phyloP scores from a whole-genome alignment of 495 filamentous ascomycete species.

The Neurospora sp. region DNA sequence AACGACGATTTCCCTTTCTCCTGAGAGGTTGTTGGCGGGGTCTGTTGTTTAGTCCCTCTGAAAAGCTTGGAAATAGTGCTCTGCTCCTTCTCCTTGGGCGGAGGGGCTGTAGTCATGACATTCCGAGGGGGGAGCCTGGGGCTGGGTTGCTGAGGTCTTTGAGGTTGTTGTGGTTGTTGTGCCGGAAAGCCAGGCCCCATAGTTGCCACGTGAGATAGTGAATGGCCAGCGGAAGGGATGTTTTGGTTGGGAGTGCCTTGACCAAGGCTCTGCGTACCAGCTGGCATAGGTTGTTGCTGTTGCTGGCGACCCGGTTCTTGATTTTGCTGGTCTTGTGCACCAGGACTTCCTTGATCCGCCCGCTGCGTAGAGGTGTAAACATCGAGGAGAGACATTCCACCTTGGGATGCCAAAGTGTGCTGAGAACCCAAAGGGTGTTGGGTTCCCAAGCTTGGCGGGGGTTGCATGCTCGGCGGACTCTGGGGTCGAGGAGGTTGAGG shows the following conservation, averaged over 20 bases:
- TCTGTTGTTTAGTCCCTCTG: constrained; percentile 16
- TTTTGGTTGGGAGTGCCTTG: background rate
- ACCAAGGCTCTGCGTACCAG: background rate
- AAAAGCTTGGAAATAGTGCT: constrained; percentile 25
- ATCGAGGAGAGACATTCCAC: background rate
- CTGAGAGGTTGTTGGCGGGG: constrained; percentile 8
- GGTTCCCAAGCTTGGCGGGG: background rate
- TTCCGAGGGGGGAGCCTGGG: constrained; percentile 1
- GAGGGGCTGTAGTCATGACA: constrained; percentile 2
- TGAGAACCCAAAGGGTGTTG: background rate
- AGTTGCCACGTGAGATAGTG: background rate
- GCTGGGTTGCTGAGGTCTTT: background rate
- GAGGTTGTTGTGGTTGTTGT: background rate
- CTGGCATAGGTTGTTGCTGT: background rate
- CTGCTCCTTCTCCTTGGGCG: constrained; percentile 17
- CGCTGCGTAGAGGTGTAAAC: background rate
- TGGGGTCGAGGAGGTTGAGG: background rate
- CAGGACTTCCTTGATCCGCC: background rate
- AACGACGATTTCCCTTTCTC: constrained; percentile 20
- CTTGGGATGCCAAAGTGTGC: background rate
- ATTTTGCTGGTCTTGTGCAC: background rate
- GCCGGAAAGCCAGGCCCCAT: background rate
- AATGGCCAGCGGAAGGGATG: background rate
- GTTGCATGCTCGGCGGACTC: background rate
- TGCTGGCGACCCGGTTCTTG: background rate